phyloP scores from a whole-genome alignment of 2,329 filamentous ascomycete species.

The Ophiostoma sp. region DNA sequence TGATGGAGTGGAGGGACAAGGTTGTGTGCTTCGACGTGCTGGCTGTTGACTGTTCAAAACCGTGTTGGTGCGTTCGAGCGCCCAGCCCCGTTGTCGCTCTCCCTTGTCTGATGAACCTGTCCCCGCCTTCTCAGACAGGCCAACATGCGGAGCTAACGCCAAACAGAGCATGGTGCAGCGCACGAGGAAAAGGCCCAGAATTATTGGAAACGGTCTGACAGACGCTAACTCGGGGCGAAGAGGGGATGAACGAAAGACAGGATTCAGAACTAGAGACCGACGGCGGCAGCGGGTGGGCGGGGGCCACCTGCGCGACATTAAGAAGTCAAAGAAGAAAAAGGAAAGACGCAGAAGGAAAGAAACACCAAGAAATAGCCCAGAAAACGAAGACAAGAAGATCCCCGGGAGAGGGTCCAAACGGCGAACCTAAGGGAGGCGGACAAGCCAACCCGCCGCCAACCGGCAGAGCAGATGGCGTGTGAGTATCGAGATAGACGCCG shows the following conservation, averaged over 20 bases:
- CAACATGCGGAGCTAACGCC: conserved; percentile 6
- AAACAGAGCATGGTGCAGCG: not conserved
- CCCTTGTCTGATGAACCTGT: not conserved
- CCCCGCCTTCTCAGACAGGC: not conserved
- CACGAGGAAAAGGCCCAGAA: conserved; percentile 6
- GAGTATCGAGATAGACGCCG: not conserved
- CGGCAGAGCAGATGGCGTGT: not conserved
- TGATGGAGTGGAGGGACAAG: too few species aligned
- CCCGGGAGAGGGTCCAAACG: not conserved
- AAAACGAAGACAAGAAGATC: not conserved
- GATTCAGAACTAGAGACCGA: not conserved
- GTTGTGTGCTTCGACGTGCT: not conserved
- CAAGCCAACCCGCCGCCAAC: not conserved
- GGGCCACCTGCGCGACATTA: conserved; percentile 2
- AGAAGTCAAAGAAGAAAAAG: not conserved
- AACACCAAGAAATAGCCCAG: not conserved
- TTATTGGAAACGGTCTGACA: conserved; percentile 16
- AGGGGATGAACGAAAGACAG: not conserved
- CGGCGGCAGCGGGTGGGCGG: not conserved
- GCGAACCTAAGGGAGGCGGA: not conserved
- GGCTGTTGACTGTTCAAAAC: not conserved
- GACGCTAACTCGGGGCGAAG: not conserved
- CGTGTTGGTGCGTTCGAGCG: not conserved
- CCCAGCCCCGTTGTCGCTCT: not conserved
- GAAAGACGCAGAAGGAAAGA: not conserved